Base-by-base conservation (phyloP, 108 stramenopile species). In the Pinguiococcus pyrenoidosus region DNA sequence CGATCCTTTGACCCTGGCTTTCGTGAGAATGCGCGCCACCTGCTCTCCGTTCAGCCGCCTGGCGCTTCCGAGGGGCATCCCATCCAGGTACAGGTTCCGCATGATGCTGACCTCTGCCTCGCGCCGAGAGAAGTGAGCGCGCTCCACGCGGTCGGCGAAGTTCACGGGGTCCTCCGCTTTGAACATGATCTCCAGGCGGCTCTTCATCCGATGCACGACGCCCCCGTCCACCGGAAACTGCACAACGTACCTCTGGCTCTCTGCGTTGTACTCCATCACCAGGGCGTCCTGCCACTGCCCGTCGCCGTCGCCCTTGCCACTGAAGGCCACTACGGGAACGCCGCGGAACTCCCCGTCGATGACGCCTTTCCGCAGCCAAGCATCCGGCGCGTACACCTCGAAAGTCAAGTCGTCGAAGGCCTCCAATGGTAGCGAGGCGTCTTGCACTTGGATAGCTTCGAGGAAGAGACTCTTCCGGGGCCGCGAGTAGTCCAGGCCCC, bases 401-500 rank as follows among this genome's bases (percentile, higher is more conserved):
- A 46, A 73, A 12, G 56, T 46, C 8, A 53, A 32, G 52, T 68
- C 48, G 64, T 75, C 74, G 39, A 73, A 73, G 18, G 65, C 59
- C 27, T 47, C 43, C 24, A 73, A 50, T 1, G 72, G 69, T 6
- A 73, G 54, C 12, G 55, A 9, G 14, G 8, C 12, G 21, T 23
- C 32, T 1, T 20, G 14, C n/a, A 23, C 29, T 7, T 12, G 18
- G 10, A 57, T 22, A 28, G 40, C 46, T 6, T 46, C 12, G 9
- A 59, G 27, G 30, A 29, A 51, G 20, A 51, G 12, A 35, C 67
- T 55, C 13, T 58, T 51, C 14, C 23, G 46, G 24, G 52, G 49
- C 13, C 17, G 8, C 4, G 38, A 26, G 42, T 40, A 54, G 38
- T 64, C 56, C 10, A 65, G 23, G 7, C 68, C 71, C 6, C 52